A percentile compares a stretch with the other conserved stretches of the same genome.
Evolutionary conservation across 2,329 filamentous ascomycete species (phyloP).

Genomic region (Pseudogymnoascus verrucosus): DNA sequence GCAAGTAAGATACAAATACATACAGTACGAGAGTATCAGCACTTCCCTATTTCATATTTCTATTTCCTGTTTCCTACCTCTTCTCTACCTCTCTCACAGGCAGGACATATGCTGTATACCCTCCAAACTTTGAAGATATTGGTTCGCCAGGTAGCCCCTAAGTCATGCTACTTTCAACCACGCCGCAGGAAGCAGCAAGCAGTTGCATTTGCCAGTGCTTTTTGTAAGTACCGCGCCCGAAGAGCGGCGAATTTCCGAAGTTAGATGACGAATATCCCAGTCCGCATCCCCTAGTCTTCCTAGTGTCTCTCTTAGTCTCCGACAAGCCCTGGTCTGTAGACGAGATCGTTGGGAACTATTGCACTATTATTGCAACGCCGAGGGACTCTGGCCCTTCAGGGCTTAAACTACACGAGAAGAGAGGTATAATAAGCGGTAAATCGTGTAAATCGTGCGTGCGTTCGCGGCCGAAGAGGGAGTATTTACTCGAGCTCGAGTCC

Average conservation of each 20-base stretch:
- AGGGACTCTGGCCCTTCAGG: background rate
- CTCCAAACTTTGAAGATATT: background rate
- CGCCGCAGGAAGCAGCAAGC: background rate
- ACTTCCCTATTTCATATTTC: background rate
- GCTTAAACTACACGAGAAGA: background rate
- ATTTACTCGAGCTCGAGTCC: background rate
- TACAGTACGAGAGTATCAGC: background rate
- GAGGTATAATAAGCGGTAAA: background rate
- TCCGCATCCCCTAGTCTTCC: background rate
- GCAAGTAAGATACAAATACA: background rate
- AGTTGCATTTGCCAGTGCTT: no score
- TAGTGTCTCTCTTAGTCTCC: constrained; percentile 2
- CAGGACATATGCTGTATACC: background rate
- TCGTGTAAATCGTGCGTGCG: no score
- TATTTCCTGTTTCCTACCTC: no score
- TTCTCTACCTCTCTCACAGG: background rate
- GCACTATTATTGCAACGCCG: background rate
- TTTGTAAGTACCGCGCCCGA: background rate
- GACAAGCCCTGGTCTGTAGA: constrained; percentile 5
- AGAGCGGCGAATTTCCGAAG: constrained; percentile 6
- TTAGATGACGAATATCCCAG: constrained; percentile 8
- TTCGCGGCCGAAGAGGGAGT: background rate
- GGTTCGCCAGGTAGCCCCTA: background rate
- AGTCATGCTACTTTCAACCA: constrained; percentile 5
- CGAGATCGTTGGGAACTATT: background rate